Evolutionary conservation across 805 yeast species (phyloP).

Genomic region (Hanseniaspora nectarophila): DNA sequence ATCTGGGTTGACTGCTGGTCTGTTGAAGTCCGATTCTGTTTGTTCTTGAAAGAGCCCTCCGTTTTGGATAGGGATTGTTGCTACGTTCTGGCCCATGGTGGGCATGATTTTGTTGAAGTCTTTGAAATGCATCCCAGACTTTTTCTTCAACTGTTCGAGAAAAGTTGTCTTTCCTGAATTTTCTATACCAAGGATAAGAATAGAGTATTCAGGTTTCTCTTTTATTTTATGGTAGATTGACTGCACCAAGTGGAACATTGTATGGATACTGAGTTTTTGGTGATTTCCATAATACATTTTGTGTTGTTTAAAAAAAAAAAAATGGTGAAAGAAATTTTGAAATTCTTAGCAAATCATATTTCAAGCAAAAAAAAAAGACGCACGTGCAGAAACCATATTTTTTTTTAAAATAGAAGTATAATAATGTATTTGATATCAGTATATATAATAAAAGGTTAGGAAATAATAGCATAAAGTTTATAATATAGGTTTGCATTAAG

Average conservation of each 20-base stretch:
- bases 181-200: slow-evolving; percentile 77
- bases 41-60: slow-evolving; percentile 12
- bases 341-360: too few relatives aligned
- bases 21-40: background rate
- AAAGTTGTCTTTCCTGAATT: slow-evolving; percentile 92
- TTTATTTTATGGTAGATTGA: slow-evolving; percentile 51
- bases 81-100: slow-evolving; percentile 87
- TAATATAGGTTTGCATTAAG: too few relatives aligned
- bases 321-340: too few relatives aligned
- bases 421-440: too few relatives aligned
- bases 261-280: too few relatives aligned
- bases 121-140: slow-evolving; percentile 38
- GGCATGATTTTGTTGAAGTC: slow-evolving; percentile 63
- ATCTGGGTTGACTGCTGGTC: slow-evolving; percentile 25
- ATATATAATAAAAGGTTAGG: too few relatives aligned
- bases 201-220: slow-evolving; percentile 56
- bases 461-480: too few relatives aligned
- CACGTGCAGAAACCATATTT: too few relatives aligned
- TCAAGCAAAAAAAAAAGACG: too few relatives aligned
- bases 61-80: slow-evolving; percentile 31
- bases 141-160: slow-evolving; percentile 50
- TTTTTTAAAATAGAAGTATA: too few relatives aligned
- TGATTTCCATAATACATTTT: too few relatives aligned
- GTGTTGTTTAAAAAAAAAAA: too few relatives aligned
- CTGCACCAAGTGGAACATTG: slow-evolving; percentile 57